Evolutionary conservation across 2,329 filamentous ascomycete genomes (phyloP).

Genomic region (Orbilia quercus): DNA sequence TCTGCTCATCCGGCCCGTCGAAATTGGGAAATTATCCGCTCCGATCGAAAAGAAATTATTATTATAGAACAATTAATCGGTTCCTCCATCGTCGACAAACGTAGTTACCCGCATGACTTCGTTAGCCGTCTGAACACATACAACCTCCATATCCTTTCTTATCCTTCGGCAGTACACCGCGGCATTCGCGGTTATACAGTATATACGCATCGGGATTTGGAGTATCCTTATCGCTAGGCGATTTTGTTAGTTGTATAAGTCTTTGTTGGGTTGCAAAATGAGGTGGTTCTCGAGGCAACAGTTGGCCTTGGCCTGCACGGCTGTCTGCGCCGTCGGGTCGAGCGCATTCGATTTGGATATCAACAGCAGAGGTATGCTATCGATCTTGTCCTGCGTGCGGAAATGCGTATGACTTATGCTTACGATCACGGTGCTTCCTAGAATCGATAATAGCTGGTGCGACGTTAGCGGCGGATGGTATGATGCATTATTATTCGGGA

Average conservation of each 20-base stretch:
- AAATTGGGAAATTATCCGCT: conserved; percentile 11
- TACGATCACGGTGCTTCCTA: conserved; percentile 2
- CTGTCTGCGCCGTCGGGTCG: conserved; percentile 34
- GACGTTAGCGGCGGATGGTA: conserved; percentile 44
- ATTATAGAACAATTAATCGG: no score
- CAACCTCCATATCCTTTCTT: not conserved
- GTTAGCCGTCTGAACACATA: not conserved
- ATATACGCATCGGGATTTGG: conserved; percentile 4
- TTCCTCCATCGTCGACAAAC: not conserved
- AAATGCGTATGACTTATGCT: not conserved
- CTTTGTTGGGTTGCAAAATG: conserved; percentile 34
- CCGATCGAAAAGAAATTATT: conserved; percentile 7
- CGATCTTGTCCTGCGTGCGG: not conserved
- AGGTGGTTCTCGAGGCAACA: conserved; percentile 33
- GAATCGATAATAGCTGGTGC: conserved; percentile 48
- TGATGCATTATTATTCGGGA: conserved; percentile 53
- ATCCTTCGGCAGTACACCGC: not conserved
- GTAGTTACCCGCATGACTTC: not conserved
- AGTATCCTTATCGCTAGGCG: not conserved
- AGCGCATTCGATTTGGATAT: conserved; percentile 43
- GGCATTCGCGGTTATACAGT: conserved; percentile 5
- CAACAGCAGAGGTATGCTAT: conserved; percentile 29
- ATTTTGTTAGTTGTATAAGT: conserved; percentile 18
- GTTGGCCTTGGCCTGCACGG: conserved; percentile 41
- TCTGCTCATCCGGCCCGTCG: not conserved